Evolutionary conservation across 208 protist species (phyloP).

Genomic region (Leishmania amazonensis): DNA sequence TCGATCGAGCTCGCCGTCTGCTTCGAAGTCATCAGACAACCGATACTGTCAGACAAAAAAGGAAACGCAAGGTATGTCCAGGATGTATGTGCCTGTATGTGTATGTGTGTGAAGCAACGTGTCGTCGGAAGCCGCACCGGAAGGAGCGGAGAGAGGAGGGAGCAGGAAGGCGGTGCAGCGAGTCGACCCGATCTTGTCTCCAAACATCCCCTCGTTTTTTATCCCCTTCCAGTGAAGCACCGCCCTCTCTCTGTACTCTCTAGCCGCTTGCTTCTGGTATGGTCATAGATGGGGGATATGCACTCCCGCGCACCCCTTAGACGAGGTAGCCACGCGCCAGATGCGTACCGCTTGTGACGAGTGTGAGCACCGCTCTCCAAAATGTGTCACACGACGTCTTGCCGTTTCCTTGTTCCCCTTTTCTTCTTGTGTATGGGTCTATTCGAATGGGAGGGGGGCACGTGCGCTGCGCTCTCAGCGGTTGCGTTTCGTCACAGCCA

Average conservation of each 20-base stretch:
- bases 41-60: neutral
- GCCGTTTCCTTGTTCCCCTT: neutral
- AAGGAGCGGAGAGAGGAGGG: neutral
- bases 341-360: neutral
- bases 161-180: neutral
- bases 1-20: slow-evolving; percentile 62
- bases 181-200: neutral
- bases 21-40: slow-evolving; percentile 1
- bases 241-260: neutral
- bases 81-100: neutral
- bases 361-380: neutral
- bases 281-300: neutral
- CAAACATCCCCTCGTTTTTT: neutral
- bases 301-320: neutral
- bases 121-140: neutral
- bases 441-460: neutral
- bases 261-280: neutral
- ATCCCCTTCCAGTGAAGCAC: neutral
- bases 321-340: neutral
- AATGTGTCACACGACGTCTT: neutral
- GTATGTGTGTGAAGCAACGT: neutral
- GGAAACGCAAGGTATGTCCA: no score
- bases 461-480: neutral
- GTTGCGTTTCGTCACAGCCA: neutral
- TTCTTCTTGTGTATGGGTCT: neutral